These are phyloP conservation scores for Euphorbia pulcherrima DNA, from an alignment of 345 rosid species.

Conservation along the genomic window DNA sequence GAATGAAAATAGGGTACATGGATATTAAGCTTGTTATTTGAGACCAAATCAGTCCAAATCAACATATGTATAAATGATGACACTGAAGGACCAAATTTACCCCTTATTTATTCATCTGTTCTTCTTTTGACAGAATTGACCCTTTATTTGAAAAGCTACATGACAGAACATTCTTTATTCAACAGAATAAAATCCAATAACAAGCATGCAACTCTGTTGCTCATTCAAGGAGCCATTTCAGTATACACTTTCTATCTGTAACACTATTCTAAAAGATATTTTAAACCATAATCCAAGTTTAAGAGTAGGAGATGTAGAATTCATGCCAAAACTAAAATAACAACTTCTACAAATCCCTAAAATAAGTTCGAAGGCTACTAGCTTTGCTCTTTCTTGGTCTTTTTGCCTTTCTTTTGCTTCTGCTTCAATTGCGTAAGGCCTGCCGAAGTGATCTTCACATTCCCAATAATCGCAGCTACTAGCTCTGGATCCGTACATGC, in stretches of 20 bases:
- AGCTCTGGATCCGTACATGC: slow-evolving; percentile 93
- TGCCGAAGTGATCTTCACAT: slow-evolving; percentile 81
- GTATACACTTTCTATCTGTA: not conserved
- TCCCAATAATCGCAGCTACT: slow-evolving; percentile 85
- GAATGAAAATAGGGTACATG: too few species aligned
- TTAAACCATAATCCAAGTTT: not conserved
- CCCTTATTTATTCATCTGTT: too few species aligned
- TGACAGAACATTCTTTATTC: too few species aligned
- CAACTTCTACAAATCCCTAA: not conserved
- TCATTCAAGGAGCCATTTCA: too few species aligned
- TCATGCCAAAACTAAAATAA: not conserved
- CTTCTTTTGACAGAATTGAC: too few species aligned
- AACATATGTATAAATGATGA: too few species aligned
- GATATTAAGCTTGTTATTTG: too few species aligned
- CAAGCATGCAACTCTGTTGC: too few species aligned
- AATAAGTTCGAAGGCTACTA: not conserved
- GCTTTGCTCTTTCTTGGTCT: slow-evolving; percentile 34
- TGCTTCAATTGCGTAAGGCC: slow-evolving; percentile 94
- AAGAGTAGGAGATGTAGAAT: not conserved
- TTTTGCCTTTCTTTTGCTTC: slow-evolving; percentile 90
- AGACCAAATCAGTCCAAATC: too few species aligned
- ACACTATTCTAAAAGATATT: not conserved
- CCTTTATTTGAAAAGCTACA: too few species aligned
- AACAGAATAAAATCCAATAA: too few species aligned
- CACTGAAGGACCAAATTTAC: too few species aligned